Percentiles rank a stretch among this genome's conserved stretches.
phyloP scores from a whole-genome alignment of 192 early-diverging fungal genomes.

The Dimargaris verticillata region DNA sequence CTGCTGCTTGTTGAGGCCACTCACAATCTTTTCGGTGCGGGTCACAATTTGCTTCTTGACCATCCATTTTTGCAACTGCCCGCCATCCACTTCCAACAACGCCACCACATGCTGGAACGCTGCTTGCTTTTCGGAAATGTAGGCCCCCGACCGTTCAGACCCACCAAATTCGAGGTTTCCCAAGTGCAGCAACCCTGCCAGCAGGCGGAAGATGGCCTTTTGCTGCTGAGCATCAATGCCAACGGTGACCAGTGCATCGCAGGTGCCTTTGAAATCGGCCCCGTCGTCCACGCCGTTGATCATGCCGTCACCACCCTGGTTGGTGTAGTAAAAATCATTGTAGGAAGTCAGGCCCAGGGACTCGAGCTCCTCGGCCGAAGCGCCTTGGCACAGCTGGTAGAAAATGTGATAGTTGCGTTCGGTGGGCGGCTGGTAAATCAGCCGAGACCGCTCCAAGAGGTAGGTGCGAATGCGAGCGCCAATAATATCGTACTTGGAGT shows the following conservation, averaged over 20 bases:
- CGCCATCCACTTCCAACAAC: conserved; percentile 60
- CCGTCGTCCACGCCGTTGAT: conserved; percentile 85
- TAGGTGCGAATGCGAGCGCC: conserved; percentile 93
- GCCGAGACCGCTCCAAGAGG: conserved; percentile 84
- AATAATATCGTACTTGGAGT: conserved; percentile 64
- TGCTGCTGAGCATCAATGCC: conserved; percentile 71
- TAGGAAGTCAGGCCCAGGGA: conserved; percentile 64
- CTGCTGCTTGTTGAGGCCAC: conserved; percentile 50
- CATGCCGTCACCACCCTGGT: conserved; percentile 65
- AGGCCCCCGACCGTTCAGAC: conserved; percentile 41
- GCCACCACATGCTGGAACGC: conserved; percentile 48
- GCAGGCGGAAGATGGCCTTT: conserved; percentile 77
- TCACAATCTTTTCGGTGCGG: conserved; percentile 82
- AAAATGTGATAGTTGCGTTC: conserved; percentile 99
- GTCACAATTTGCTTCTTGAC: conserved; percentile 83
- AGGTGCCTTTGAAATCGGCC: conserved; percentile 77
- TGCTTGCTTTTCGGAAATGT: conserved; percentile 58
- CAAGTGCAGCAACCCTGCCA: conserved; percentile 85
- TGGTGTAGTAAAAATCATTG: conserved; percentile 69
- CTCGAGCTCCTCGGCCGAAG: conserved; percentile 63
- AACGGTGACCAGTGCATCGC: conserved; percentile 66
- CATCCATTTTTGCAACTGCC: conserved; percentile 87
- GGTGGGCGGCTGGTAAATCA: conserved; percentile 80
- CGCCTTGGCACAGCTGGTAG: conserved; percentile 92
- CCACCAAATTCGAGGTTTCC: conserved; percentile 85